Conservation (phyloP, 1,284 basidiomycete species). For the Cutaneotrichosporon mucoides region DNA sequence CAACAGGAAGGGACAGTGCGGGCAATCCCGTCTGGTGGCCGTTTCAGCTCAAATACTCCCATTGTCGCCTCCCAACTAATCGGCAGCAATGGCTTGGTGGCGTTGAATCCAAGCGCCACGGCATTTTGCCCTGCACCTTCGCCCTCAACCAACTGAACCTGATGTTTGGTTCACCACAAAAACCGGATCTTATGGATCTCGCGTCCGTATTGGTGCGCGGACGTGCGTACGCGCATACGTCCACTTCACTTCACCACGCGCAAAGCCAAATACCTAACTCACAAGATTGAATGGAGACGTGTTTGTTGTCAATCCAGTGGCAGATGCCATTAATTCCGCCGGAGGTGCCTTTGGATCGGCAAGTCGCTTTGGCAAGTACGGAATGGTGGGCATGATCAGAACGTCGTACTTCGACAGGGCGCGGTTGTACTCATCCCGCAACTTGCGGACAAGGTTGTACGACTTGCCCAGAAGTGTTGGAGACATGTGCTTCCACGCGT, state of each 20-base stretch:
- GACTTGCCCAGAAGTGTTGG: slow-evolving; percentile 27
- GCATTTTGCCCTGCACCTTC: no score
- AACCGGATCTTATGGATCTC: no score
- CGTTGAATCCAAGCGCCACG: slow-evolving; percentile 3
- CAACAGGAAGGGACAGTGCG: slow-evolving; percentile 44
- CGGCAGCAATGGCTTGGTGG: background rate
- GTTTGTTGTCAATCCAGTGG: slow-evolving; percentile 25
- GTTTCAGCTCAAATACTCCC: background rate
- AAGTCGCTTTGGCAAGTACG: slow-evolving; percentile 22
- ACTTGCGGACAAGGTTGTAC: slow-evolving; percentile 46
- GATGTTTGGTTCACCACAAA: no score
- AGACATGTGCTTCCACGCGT: slow-evolving; percentile 25
- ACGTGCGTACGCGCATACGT: no score
- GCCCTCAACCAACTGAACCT: no score
- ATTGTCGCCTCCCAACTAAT: background rate
- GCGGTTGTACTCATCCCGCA: slow-evolving; percentile 50
- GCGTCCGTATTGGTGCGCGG: no score
- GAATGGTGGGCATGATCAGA: slow-evolving; percentile 53
- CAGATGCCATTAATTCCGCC: slow-evolving; percentile 23
- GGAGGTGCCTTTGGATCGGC: slow-evolving; percentile 10
- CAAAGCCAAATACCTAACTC: no score
- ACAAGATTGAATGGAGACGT: slow-evolving; percentile 36
- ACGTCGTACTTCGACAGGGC: slow-evolving; percentile 50
- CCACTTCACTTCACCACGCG: no score
- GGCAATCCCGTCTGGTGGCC: slow-evolving; percentile 42